Evolutionary conservation across 78 protist species (phyloP).

Genomic region (Capsaspora owczarzaki): DNA sequence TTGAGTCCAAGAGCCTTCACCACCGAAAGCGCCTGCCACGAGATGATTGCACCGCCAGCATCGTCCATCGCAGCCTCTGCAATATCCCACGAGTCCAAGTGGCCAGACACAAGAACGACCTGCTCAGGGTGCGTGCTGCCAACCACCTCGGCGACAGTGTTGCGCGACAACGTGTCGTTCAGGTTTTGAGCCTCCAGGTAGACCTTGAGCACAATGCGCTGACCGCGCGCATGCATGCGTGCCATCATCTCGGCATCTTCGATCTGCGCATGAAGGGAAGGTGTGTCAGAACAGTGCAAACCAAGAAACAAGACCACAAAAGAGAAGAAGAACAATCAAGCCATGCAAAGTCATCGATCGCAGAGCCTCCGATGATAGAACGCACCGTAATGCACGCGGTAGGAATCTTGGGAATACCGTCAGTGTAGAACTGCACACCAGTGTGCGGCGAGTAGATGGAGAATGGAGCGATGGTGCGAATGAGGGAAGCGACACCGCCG

Average conservation of each 20-base stretch:
- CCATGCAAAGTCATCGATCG: too few species aligned
- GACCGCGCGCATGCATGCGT: constrained; percentile 23
- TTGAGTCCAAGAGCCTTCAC: constrained; percentile 35
- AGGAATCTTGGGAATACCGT: constrained; percentile 35
- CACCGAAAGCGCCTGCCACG: constrained; percentile 42
- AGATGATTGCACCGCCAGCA: constrained; percentile 52
- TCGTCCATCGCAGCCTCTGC: constrained; percentile 73
- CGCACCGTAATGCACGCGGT: constrained; percentile 51
- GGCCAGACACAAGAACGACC: constrained; percentile 63
- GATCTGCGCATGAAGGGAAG: too few species aligned
- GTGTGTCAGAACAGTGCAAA: not conserved
- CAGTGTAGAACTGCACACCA: constrained; percentile 26
- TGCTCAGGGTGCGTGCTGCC: constrained; percentile 58
- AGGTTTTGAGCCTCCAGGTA: constrained; percentile 44
- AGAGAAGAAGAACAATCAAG: not conserved
- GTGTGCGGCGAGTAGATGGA: constrained; percentile 67
- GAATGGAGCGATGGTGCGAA: constrained; percentile 51
- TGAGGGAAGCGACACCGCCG: constrained; percentile 60
- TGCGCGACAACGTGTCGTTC: constrained; percentile 23
- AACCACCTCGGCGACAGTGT: constrained; percentile 53
- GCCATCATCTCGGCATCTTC: constrained; percentile 68
- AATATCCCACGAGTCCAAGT: constrained; percentile 71
- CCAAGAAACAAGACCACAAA: not conserved
- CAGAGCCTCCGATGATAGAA: too few species aligned
- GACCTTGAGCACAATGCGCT: constrained; percentile 23